These are phyloP conservation scores for Chlamydomonas incerta DNA, from an alignment of 139 green algal genomes.

Conservation along the genomic window DNA sequence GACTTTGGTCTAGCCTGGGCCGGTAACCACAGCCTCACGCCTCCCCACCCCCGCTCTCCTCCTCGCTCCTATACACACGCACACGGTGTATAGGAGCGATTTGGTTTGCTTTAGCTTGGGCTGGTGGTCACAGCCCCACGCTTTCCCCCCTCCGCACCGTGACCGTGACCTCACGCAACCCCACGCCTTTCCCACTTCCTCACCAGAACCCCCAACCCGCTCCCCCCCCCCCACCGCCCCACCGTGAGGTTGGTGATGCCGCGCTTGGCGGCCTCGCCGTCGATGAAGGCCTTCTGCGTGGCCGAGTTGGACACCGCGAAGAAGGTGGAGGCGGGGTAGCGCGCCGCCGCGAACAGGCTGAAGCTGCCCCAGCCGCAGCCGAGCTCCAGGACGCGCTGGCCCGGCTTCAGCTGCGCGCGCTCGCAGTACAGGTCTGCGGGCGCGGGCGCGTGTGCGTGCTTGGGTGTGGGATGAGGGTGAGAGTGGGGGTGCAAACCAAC, in stretches of 20 bases:
- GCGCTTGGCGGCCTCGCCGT: conserved; percentile 61
- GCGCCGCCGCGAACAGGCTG: conserved; percentile 84
- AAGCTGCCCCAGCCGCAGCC: conserved; percentile 97
- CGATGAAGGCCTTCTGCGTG: conserved; percentile 89
- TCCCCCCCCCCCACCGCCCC: not conserved
- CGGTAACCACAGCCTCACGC: too few relatives aligned
- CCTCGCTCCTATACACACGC: too few relatives aligned
- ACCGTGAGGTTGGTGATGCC: conserved; percentile 88
- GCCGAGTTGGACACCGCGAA: conserved; percentile 90
- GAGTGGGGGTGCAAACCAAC: not conserved
- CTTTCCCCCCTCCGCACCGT: too few relatives aligned
- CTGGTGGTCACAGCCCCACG: too few relatives aligned
- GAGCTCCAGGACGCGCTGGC: conserved; percentile 93
- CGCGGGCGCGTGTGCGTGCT: not conserved
- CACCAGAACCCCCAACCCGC: not conserved
- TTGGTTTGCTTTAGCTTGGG: too few relatives aligned
- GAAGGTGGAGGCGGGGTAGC: conserved; percentile 66
- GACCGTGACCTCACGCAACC: too few relatives aligned
- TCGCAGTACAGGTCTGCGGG: conserved; percentile 76
- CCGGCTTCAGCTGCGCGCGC: conserved; percentile 82
- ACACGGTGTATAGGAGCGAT: too few relatives aligned
- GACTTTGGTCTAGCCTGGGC: too few relatives aligned
- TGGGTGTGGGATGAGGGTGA: not conserved
- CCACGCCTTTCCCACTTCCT: too few relatives aligned
- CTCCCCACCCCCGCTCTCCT: too few relatives aligned